Conservation (phyloP, 192 early-diverging fungal genomes). For the Spizellomyces punctatus region DNA sequence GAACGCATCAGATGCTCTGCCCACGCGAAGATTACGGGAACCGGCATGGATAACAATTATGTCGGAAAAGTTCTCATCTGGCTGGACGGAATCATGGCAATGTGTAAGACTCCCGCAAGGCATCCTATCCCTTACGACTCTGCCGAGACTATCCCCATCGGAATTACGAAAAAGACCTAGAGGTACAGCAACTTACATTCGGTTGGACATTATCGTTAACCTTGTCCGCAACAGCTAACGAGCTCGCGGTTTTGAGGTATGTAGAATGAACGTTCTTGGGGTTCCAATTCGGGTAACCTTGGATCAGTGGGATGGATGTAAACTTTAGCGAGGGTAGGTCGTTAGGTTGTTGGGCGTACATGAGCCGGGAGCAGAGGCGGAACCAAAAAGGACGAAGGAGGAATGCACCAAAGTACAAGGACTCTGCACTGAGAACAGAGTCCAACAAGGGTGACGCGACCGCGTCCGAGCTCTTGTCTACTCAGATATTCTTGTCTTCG, state of each 20-base stretch:
- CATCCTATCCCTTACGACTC: too few species aligned
- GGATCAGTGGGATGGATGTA: constrained; percentile 11
- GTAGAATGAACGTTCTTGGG: constrained; percentile 9
- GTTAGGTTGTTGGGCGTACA: neutral
- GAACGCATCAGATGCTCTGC: constrained; percentile 78
- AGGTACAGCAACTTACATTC: neutral
- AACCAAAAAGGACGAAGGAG: too few species aligned
- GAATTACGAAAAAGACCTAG: too few species aligned
- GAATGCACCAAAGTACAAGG: too few species aligned
- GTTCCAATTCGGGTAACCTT: neutral
- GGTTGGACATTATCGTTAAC: neutral
- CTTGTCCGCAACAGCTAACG: neutral
- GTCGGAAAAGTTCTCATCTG: constrained; percentile 55
- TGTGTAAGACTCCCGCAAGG: neutral
- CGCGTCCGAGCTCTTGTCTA: too few species aligned
- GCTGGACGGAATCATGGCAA: constrained; percentile 28
- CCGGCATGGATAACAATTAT: constrained; percentile 87
- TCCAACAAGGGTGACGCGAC: too few species aligned
- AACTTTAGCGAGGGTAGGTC: constrained; percentile 9
- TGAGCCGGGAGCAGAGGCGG: too few species aligned
- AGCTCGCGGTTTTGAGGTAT: neutral
- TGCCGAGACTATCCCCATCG: too few species aligned
- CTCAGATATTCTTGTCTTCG: too few species aligned
- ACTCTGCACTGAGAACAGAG: too few species aligned
- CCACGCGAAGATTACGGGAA: constrained; percentile 80